These are phyloP conservation scores for Populus trichocarpa DNA, from an alignment of 441 rosid species.

Conservation along the genomic window DNA sequence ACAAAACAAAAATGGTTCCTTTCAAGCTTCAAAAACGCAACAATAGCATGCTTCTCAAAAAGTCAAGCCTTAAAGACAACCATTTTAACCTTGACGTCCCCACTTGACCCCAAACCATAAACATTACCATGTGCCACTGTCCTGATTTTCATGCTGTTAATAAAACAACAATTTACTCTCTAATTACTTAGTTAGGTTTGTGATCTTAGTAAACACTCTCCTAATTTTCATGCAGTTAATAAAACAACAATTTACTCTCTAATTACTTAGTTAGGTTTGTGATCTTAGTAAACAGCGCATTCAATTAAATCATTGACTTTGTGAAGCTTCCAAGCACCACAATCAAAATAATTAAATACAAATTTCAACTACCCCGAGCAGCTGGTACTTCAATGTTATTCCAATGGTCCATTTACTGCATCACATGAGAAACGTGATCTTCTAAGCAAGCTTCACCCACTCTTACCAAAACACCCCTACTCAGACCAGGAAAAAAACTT, in stretches of 20 bases:
- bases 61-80: neutral
- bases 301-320: neutral
- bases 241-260: neutral
- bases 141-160: neutral
- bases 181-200: neutral
- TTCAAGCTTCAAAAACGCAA: neutral
- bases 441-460: neutral
- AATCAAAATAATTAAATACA: neutral
- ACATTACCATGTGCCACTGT: neutral
- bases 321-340: neutral
- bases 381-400: neutral
- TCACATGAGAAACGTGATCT: neutral
- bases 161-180: neutral
- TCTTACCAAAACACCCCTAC: neutral
- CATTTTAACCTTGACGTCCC: neutral
- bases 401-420: neutral
- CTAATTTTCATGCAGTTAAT: neutral
- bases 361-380: neutral
- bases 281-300: neutral
- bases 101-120: neutral
- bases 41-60: neutral
- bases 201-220: neutral
- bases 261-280: neutral
- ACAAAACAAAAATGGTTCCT: neutral
- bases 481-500: neutral